Conservation (phyloP, 331 rosid genomes). For the Cydonia oblonga region DNA sequence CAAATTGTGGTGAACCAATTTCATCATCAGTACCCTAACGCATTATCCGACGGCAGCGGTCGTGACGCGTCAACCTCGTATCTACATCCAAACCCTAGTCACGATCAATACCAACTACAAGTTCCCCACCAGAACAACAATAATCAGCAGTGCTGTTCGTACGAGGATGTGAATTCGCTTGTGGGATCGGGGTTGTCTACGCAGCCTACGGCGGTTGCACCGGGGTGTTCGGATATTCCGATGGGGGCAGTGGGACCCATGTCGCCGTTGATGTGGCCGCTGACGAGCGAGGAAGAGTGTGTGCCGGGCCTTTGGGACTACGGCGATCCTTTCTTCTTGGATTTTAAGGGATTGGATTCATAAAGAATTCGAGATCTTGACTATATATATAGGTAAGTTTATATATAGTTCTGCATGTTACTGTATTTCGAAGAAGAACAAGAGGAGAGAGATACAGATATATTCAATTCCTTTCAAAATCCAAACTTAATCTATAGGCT, state of each 20-base stretch:
- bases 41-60: neutral
- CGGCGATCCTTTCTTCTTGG: conserved; percentile 55
- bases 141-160: neutral
- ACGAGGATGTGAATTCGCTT: conserved; percentile 15
- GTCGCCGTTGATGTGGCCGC: conserved; percentile 55
- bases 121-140: neutral
- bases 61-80: conserved; percentile 11
- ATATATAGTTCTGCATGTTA: too few relatives aligned
- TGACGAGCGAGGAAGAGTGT: conserved; percentile 39
- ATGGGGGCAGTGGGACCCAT: conserved; percentile 20
- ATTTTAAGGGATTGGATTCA: conserved; percentile 32
- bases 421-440: too few relatives aligned
- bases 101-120: neutral
- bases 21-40: neutral
- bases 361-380: neutral
- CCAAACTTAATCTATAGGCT: neutral
- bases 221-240: conserved; percentile 34
- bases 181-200: conserved; percentile 22
- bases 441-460: neutral
- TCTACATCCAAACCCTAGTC: conserved; percentile 1
- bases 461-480: neutral
- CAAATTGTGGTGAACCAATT: conserved; percentile 8
- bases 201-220: conserved; percentile 18
- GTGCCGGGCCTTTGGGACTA: conserved; percentile 63
- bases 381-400: too few relatives aligned